A percentile compares a stretch with the other conserved stretches of the same genome.
These are phyloP conservation scores for Mimosa pudica DNA, from an alignment of 306 rosid species.

Conservation along the genomic window DNA sequence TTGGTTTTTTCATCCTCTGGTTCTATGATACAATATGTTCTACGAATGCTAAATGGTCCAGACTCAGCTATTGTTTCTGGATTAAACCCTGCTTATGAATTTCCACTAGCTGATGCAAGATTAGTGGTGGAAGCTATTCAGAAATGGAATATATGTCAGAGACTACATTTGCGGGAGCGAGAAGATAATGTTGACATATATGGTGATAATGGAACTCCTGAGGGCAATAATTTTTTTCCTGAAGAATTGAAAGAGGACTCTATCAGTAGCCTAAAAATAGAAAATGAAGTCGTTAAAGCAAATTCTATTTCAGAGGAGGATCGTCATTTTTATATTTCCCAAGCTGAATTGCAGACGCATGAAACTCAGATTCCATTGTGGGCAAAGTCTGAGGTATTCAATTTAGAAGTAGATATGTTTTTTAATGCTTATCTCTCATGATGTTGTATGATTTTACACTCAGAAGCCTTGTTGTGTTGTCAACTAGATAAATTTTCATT, in stretches of 20 bases:
- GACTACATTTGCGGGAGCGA: conserved; percentile 61
- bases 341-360: conserved; percentile 96
- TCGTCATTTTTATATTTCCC: conserved; percentile 82
- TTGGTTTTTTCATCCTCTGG: conserved; percentile 90
- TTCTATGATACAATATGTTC: conserved; percentile 76
- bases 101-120: conserved; percentile 63
- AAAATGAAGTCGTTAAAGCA: conserved; percentile 45
- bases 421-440: conserved; percentile 10
- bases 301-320: conserved; percentile 58
- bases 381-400: conserved; percentile 76
- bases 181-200: conserved; percentile 84
- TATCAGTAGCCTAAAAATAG: conserved; percentile 43
- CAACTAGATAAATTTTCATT: conserved; percentile 80
- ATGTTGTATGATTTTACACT: conserved; percentile 19
- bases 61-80: conserved; percentile 56
- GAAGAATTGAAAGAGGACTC: conserved; percentile 60
- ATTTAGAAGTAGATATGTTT: conserved; percentile 3
- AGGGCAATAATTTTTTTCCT: conserved; percentile 61
- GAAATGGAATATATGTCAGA: conserved; percentile 92
- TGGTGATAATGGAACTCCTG: conserved; percentile 78
- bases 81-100: conserved; percentile 53
- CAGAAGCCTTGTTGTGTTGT: conserved; percentile 28
- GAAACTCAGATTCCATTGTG: conserved; percentile 64
- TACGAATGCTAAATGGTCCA: conserved; percentile 48
- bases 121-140: conserved; percentile 82